These are phyloP conservation scores for Phytophthora brassicae DNA, from an alignment of 352 stramenopile species.

Conservation along the genomic window DNA sequence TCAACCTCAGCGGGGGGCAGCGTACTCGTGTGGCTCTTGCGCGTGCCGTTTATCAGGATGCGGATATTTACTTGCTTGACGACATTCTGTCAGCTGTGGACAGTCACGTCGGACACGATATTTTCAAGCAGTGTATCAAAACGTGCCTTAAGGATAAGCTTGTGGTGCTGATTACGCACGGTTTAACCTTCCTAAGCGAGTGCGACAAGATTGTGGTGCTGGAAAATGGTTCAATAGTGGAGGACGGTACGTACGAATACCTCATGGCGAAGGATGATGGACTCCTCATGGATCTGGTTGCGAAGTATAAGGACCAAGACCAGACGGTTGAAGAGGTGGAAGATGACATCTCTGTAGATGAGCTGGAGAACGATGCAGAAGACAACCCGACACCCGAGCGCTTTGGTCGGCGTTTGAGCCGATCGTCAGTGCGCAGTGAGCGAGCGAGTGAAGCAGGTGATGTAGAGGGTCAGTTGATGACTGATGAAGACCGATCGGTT, in stretches of 20 bases:
- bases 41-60: constrained; percentile 76
- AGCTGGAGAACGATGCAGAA: constrained; percentile 48
- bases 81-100: constrained; percentile 95
- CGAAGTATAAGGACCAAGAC: constrained; percentile 64
- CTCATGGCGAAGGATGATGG: constrained; percentile 74
- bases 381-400: constrained; percentile 37
- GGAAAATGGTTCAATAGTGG: constrained; percentile 49
- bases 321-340: constrained; percentile 46
- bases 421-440: constrained; percentile 57
- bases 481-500: constrained; percentile 68
- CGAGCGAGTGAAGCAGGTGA: constrained; percentile 39
- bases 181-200: constrained; percentile 53
- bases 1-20: constrained; percentile 95
- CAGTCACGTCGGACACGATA: constrained; percentile 91
- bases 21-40: constrained; percentile 85
- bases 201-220: constrained; percentile 68
- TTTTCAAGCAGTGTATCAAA: constrained; percentile 85
- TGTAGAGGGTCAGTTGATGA: constrained; percentile 45
- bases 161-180: constrained; percentile 87
- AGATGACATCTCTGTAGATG: constrained; percentile 35
- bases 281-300: constrained; percentile 52
- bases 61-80: constrained; percentile 93
- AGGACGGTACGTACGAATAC: constrained; percentile 76
- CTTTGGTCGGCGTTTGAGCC: constrained; percentile 41
- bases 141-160: constrained; percentile 64